These are phyloP conservation scores for Pseudomicrostroma phylloplanum DNA, from an alignment of 1,284 basidiomycete species.

Conservation along the genomic window DNA sequence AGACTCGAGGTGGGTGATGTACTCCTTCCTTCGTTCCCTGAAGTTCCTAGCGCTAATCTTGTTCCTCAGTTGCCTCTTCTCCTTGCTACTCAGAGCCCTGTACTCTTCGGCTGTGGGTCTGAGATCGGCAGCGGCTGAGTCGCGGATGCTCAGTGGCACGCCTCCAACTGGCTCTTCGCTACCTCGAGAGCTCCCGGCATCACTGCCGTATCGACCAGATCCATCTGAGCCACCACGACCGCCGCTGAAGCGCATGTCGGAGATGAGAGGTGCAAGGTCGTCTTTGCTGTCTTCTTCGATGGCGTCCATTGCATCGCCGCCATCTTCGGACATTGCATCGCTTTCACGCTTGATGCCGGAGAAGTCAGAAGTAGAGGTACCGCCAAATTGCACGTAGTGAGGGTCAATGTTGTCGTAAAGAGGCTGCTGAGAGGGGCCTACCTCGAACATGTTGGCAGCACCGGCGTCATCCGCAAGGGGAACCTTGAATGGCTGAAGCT, in stretches of 20 bases:
- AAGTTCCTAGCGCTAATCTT: slow-evolving; percentile 96
- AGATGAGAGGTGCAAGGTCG: neutral
- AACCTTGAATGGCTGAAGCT: slow-evolving; percentile 8
- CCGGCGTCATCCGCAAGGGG: neutral
- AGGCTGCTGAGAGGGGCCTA: neutral
- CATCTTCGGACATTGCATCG: slow-evolving; percentile 14
- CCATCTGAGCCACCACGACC: neutral
- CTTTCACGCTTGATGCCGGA: slow-evolving; percentile 1
- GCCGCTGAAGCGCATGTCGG: neutral
- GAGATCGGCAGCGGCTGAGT: slow-evolving; percentile 19
- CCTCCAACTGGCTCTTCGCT: slow-evolving; percentile 1
- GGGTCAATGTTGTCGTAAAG: slow-evolving; percentile 2
- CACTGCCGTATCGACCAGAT: neutral
- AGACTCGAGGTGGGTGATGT: slow-evolving; percentile 84
- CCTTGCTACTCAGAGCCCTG: slow-evolving; percentile 88
- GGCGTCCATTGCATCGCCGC: slow-evolving; percentile 22
- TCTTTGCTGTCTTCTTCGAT: slow-evolving; percentile 20
- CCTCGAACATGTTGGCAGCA: neutral
- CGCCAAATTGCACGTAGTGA: neutral
- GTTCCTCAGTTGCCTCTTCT: slow-evolving; percentile 91
- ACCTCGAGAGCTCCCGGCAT: neutral
- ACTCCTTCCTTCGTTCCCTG: slow-evolving; percentile 86
- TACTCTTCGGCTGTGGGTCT: slow-evolving; percentile 80
- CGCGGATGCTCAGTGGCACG: slow-evolving; percentile 8
- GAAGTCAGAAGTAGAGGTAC: slow-evolving; percentile 12